phyloP scores from a whole-genome alignment of 164 flowering plant species.

The Berberis thunbergii region DNA sequence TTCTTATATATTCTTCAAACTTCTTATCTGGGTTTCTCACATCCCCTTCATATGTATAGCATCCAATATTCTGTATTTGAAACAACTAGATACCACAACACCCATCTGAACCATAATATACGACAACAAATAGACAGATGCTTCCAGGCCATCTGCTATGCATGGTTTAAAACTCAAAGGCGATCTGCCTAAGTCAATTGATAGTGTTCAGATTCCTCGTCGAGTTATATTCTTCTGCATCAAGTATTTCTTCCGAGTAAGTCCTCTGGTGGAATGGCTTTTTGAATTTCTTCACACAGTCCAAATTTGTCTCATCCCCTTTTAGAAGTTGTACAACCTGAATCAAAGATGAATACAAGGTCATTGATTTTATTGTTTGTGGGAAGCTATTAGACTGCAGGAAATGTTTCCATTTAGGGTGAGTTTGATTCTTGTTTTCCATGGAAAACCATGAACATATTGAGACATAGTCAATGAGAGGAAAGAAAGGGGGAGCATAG shows the following conservation, averaged over 20 bases:
- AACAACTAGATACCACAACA: neutral
- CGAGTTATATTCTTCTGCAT: slow-evolving; percentile 53
- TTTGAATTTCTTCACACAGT: slow-evolving; percentile 18
- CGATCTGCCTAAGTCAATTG: slow-evolving; percentile 39
- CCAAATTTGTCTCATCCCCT: slow-evolving; percentile 34
- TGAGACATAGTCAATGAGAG: too few relatives aligned
- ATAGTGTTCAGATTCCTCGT: slow-evolving; percentile 35
- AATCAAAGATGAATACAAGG: slow-evolving; percentile 3
- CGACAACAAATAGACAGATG: neutral
- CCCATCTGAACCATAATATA: neutral
- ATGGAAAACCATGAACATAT: too few relatives aligned
- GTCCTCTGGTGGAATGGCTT: slow-evolving; percentile 34
- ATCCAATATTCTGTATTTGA: neutral
- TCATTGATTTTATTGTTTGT: neutral
- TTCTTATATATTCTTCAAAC: neutral
- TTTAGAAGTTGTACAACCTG: slow-evolving; percentile 61
- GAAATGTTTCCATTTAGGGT: too few relatives aligned
- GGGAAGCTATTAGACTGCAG: too few relatives aligned
- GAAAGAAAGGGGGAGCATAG: too few relatives aligned
- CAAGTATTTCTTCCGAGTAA: slow-evolving; percentile 48
- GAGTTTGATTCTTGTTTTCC: too few relatives aligned
- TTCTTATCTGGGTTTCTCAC: neutral
- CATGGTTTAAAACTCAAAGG: slow-evolving; percentile 23
- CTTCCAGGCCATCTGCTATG: neutral
- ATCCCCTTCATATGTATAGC: neutral